Base-by-base conservation (phyloP, 169 alveolate genomes). In the Plasmodium vivax region DNA sequence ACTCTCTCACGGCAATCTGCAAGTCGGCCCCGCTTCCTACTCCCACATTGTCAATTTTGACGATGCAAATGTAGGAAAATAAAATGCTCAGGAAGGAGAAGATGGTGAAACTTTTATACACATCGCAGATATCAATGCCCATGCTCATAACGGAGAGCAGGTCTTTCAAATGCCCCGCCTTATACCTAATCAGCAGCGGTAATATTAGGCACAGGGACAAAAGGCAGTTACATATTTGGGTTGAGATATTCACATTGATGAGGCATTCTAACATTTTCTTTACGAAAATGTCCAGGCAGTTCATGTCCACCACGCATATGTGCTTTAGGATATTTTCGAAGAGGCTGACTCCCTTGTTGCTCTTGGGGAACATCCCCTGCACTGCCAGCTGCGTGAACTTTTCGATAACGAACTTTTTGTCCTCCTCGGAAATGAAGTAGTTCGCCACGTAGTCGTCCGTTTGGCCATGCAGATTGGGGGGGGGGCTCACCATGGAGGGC, bases 251-350 rank as follows among this genome's bases (percentile, higher is more conserved):
- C 27, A 88, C 94, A 79, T 88, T 88, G 32, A 36, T 14, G 7
- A 88, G 58, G 74, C 94, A 79, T 23, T 88, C 94, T 68, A 88
- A 30, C 71, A 88, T 88, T 62, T 88, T 88, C 47, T 80, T 88
- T 14, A 80, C 83, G 80, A 88, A 88, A 38, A 62, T 81, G 43
- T 88, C 94, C 73, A 88, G 82, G 32, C 94, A 80, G 36, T 88
- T 88, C 27, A 88, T 81, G 58, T 88, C 94, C 81, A 88, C 72
- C 8, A 81, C 47, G 36, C 94, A 88, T 79, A 88, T 41, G 19
- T 88, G 94, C 58, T 88, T 88, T 88, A 88, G 72, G 32, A 88
- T 88, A 38, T 88, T 88, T 88, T 88, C 94, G 83, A 88, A 88
- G 30, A 88, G 74, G 51, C 94, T 88, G 38, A 58, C 51, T 30